These are phyloP conservation scores for Ambrosia hybrid DNA, from an alignment of 140 eudicot species.

Conservation along the genomic window DNA sequence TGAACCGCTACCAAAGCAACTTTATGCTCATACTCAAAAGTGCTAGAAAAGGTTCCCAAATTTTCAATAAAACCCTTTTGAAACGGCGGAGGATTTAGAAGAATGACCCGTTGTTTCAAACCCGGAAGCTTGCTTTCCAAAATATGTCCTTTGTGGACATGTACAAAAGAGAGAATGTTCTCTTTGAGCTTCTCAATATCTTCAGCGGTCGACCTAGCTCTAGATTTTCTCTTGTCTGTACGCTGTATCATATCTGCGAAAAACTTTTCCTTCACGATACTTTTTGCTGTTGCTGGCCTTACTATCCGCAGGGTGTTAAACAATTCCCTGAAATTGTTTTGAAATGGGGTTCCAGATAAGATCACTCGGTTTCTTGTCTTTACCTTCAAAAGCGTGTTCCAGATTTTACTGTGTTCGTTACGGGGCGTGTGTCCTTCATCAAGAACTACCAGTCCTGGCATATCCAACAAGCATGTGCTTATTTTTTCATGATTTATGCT, in stretches of 20 bases:
- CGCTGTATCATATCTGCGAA: constrained; percentile 30
- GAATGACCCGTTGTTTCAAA: constrained; percentile 38
- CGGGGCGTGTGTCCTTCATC: constrained; percentile 95
- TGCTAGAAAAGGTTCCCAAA: background rate
- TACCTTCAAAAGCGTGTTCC: constrained; percentile 49
- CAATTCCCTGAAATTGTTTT: constrained; percentile 64
- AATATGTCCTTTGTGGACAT: constrained; percentile 61
- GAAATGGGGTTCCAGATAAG: constrained; percentile 78
- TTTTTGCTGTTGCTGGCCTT: constrained; percentile 39
- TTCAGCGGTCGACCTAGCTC: background rate
- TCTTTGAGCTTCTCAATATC: constrained; percentile 45
- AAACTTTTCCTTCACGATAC: constrained; percentile 19
- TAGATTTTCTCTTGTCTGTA: background rate
- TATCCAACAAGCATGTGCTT: constrained; percentile 42
- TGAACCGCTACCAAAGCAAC: constrained; percentile 59
- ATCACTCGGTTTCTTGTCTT: constrained; percentile 51
- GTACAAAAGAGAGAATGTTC: constrained; percentile 63
- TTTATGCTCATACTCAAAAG: constrained; percentile 42
- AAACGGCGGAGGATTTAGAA: constrained; percentile 44
- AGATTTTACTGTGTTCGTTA: constrained; percentile 46
- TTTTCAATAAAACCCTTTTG: constrained; percentile 40
- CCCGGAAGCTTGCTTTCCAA: constrained; percentile 61
- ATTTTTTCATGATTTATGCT: constrained; percentile 12
- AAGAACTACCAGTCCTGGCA: constrained; percentile 56
- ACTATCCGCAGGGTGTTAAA: constrained; percentile 58